Percentiles rank a stretch among this genome's conserved stretches.
phyloP scores from a whole-genome alignment of 352 stramenopile genomes.

The Achlya hypogyna region DNA sequence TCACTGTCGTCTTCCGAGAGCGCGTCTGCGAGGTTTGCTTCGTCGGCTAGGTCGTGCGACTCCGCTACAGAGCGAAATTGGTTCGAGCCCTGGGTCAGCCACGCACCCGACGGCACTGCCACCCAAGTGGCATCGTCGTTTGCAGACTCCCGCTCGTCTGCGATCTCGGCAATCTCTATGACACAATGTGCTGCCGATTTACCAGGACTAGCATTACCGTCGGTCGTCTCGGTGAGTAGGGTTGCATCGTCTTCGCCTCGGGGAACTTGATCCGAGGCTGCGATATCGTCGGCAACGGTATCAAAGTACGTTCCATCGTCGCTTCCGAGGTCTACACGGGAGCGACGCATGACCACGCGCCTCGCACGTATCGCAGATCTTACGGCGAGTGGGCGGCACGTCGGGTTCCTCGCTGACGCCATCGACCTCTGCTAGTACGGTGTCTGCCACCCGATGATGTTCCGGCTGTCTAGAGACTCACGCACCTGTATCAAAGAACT shows the following conservation, averaged over 20 bases:
- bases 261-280: background rate
- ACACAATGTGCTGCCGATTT: background rate
- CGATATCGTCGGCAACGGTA: background rate
- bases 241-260: background rate
- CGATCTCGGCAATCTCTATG: background rate
- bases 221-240: background rate
- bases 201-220: background rate
- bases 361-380: background rate
- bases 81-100: background rate
- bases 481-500: conserved; percentile 11
- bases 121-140: background rate
- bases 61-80: background rate
- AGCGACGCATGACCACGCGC: background rate
- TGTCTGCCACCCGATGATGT: background rate
- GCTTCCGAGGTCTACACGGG: conserved; percentile 13
- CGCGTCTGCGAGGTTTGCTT: background rate
- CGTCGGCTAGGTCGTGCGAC: background rate
- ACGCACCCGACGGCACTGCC: background rate
- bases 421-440: background rate
- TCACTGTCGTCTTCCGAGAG: no score
- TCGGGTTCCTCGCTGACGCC: background rate
- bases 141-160: background rate
- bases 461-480: background rate
- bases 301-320: conserved; percentile 21
- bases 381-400: no score